phyloP scores from a whole-genome alignment of 2,329 filamentous ascomycete genomes.

The Hymenoscyphus scutula region DNA sequence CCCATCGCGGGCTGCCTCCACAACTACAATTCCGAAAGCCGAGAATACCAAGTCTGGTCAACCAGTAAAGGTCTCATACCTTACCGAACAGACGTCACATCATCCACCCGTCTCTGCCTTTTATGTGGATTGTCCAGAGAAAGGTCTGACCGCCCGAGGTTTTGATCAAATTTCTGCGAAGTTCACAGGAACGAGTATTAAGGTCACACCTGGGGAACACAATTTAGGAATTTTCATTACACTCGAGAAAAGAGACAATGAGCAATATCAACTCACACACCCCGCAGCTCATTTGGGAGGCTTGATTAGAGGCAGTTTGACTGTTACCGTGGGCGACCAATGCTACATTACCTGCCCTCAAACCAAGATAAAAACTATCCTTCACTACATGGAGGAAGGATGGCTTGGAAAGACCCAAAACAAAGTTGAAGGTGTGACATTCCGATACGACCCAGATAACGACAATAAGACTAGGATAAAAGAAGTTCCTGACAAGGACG shows the following conservation, averaged over 20 bases:
- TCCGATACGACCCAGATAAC: slow-evolving; percentile 83
- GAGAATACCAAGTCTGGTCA: slow-evolving; percentile 31
- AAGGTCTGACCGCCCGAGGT: slow-evolving; percentile 80
- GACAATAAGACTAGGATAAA: slow-evolving; percentile 77
- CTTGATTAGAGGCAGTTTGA: slow-evolving; percentile 80
- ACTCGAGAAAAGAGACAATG: slow-evolving; percentile 73
- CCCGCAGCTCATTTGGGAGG: slow-evolving; percentile 91
- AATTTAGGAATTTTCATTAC: slow-evolving; percentile 96
- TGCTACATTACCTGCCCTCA: slow-evolving; percentile 88
- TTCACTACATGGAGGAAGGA: slow-evolving; percentile 91
- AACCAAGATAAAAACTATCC: slow-evolving; percentile 85
- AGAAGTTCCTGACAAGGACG: slow-evolving; percentile 81
- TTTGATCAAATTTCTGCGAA: slow-evolving; percentile 97
- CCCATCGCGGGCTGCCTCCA: slow-evolving; percentile 27
- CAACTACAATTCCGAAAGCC: slow-evolving; percentile 21
- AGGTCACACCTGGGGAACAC: slow-evolving; percentile 86
- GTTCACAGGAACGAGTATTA: slow-evolving; percentile 93
- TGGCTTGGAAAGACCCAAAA: slow-evolving; percentile 93
- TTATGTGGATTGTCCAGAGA: slow-evolving; percentile 87
- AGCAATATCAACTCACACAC: slow-evolving; percentile 93
- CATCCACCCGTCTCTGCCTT: slow-evolving; percentile 97
- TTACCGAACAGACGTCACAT: slow-evolving; percentile 97
- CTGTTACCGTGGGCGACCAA: slow-evolving; percentile 84
- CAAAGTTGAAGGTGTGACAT: slow-evolving; percentile 85
- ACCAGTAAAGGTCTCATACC: slow-evolving; percentile 79